Evolutionary conservation across 805 yeast genomes (phyloP), one percentile per base, ranked within the genome.

Genomic region (Jamesozyma gamospora): DNA sequence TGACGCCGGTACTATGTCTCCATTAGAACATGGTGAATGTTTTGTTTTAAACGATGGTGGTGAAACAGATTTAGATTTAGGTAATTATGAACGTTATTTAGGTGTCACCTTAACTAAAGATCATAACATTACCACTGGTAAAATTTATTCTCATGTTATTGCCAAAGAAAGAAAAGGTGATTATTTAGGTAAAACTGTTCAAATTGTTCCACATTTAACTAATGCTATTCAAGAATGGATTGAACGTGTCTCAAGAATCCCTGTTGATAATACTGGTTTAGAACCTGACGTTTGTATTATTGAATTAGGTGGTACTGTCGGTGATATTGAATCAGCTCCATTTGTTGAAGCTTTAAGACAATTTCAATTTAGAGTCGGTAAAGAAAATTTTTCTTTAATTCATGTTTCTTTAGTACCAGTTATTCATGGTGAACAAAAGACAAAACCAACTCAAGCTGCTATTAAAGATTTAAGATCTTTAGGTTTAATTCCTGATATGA

Each of bases 1-100:
- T 52, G 99, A 92, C 69, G 99, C 99, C 30, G 99, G 99, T 55
- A 92, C 99, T 34, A 92, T 92, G 99, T 85, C 96, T 32, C 99
- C 99, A 17, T 71, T 92, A 59, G 99, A 92, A 65, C 99, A 92
- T 61, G 98, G 99, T 53, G 99, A 92, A 66, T 95, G 95, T 62
- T 92, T 92, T 62, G 97, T 92, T 39, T 72, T 92, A 58, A 84
- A 90, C 63, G 99, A 92, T 62, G 99, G 99, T 63, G 99, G 98
- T 54, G 99, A 92, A 67, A 95, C 90, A 35, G 99, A 92, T 67
- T 75, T 92, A 60, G 99, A 92, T 68, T 71, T 92, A 51, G 99
- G 99, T 62, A 92, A 92, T 68, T 92, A 92, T 65, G 99, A 92
- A 70, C 79, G 99, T 59, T 92, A 92, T 67, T 72, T 92, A 51